Conservation (phyloP, 2,329 filamentous ascomycete species). For the Penicillium decumbens region DNA sequence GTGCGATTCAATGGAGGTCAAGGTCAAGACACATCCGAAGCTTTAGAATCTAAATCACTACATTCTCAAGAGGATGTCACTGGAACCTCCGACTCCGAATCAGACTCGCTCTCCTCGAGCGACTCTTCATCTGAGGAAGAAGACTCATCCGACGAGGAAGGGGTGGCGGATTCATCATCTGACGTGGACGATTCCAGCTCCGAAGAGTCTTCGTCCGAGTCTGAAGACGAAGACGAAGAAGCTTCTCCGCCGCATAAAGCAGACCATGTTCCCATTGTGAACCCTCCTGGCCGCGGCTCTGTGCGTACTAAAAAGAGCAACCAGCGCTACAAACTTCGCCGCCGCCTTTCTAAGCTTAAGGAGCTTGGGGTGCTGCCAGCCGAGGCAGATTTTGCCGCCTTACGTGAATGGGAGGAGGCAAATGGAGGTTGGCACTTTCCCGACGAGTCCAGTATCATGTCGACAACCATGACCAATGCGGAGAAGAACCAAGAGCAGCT, state of each 20-base stretch:
- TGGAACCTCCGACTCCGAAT: slow-evolving; percentile 16
- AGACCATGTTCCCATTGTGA: slow-evolving; percentile 17
- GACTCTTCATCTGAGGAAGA: slow-evolving; percentile 29
- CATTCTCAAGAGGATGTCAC: slow-evolving; percentile 9
- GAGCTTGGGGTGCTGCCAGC: slow-evolving; percentile 49
- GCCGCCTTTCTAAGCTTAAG: slow-evolving; percentile 51
- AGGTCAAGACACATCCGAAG: slow-evolving; percentile 2
- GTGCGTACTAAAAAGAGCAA: slow-evolving; percentile 54
- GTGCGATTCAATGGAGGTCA: slow-evolving; percentile 31
- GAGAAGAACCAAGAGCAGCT: slow-evolving; percentile 30
- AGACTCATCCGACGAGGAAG: neutral
- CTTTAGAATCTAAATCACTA: neutral
- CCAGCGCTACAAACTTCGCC: slow-evolving; percentile 48
- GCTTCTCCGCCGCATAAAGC: slow-evolving; percentile 12
- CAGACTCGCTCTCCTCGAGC: slow-evolving; percentile 8
- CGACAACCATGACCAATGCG: slow-evolving; percentile 19
- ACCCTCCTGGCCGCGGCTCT: slow-evolving; percentile 49
- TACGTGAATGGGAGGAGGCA: slow-evolving; percentile 38
- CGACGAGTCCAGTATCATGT: slow-evolving; percentile 15
- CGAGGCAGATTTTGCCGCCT: slow-evolving; percentile 49
- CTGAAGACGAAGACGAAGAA: slow-evolving; percentile 28
- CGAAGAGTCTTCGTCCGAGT: slow-evolving; percentile 33
- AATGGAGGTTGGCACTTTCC: slow-evolving; percentile 25
- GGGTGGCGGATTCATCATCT: neutral
- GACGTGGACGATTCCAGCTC: slow-evolving; percentile 26